Evolutionary conservation across 2,329 filamentous ascomycete genomes (phyloP), one percentile per base, ranked within the genome.

Genomic region (Ilyonectria sp.): DNA sequence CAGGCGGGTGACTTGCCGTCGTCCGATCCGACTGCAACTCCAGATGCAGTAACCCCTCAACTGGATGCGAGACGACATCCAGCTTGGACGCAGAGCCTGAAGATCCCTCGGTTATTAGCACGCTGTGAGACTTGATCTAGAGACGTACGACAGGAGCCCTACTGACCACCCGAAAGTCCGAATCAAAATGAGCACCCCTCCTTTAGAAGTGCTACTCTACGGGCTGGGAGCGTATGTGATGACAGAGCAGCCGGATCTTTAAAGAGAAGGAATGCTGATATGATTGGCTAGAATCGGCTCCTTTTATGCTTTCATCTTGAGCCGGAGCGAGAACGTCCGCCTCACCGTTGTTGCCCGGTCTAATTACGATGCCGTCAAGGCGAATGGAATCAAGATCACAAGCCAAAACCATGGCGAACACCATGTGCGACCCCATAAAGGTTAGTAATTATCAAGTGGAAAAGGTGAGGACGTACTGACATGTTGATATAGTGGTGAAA

Each of bases 331-430:
- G 3, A 78, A 82, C 31, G 82, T 87, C 19, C 79, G 82, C n/a
- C 82, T 91, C 23, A 90, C 88, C 0, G 87, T 89, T 2, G 85
- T 90, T 49, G 90, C 89, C 49, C 85, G 89, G 26, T 90, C 88
- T 1, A 91, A 91, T 75, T 90, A 88, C 77, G 78, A 82, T 8
- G 85, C 84, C 4, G 87, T 91, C 11, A 84, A 84, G 57, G 76
- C 77, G 13, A 80, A 83, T 35, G 89, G 89, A 10, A 86, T 91
- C 75, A 77, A 78, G 1, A 80, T 91, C 43, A 82, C 81, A 6
- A 90, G 88, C 44, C 83, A 85, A 11, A 85, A 86, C 59, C 89
- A 89, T 71, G 88, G 87, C 19, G 80, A 86, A 63, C 87, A 88
- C 70, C 82, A 76, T 2, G 87, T 89, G 74, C 77, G 68, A 9